Evolutionary conservation across 345 rosid species (phyloP), one percentile per base, ranked within the genome.

Genomic region (Trapa bicornis): DNA sequence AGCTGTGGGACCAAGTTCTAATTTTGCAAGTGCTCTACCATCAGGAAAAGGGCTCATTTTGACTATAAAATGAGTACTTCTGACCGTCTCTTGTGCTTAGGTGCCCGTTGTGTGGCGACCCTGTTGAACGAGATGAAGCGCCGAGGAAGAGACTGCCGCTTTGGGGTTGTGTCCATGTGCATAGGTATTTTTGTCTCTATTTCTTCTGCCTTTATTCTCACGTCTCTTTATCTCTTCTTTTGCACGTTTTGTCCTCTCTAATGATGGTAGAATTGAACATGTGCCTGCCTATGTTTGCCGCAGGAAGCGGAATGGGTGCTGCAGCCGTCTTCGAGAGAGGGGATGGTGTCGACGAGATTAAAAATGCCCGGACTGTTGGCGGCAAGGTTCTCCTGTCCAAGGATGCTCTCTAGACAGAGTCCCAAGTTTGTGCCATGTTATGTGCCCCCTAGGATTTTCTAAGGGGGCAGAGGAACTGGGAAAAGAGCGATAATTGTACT

Each of bases 81-180:
- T 54, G 12, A 58, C 32, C 12, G 37, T 37, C 2, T 64, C 10
- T 38, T 5, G 6, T 65, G 69, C 66, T 66, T 73, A 94, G 99
- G 97, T 73, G 92, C 97, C 14, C 87, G 96, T 41, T 86, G 96
- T 75, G 96, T 91, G 39, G 89, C 86, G 7, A 94, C 96, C 68
- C 82, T 94, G 63, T 70, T 94, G 82, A 68, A 87, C 41, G 99
- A 90, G 77, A 94, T 94, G 97, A 90, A 91, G 80, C 86, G 95
- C 11, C 85, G 83, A 58, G 97, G 99, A 45, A 87, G 79, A 72
- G 96, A 91, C 73, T 84, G 91, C 65, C 91, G 95, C 48, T 91
- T 76, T 69, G 97, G 99, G 70, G 97, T 87, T 6, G 74, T 94
- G 67, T 91, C 99, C 61, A 94, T 89, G 99, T 94, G 96, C 92